phyloP scores from a whole-genome alignment of 805 yeast species.

The Cyberlindnera mrakii region DNA sequence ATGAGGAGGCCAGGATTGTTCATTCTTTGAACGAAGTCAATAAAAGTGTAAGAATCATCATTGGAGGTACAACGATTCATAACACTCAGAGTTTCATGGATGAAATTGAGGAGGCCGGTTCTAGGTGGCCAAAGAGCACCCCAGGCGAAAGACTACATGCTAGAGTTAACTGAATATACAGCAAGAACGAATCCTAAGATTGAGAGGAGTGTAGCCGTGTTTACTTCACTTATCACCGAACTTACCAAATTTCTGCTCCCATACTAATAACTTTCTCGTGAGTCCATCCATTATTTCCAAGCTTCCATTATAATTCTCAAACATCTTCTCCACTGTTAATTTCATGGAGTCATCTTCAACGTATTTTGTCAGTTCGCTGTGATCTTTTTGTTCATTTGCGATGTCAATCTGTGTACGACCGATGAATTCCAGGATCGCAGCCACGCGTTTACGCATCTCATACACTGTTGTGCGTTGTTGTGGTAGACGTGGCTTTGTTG shows the following conservation, averaged over 20 bases:
- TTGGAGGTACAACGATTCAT: constrained; percentile 74
- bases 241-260: constrained; percentile 68
- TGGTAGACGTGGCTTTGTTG: constrained; percentile 81
- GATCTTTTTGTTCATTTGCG: constrained; percentile 62
- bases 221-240: constrained; percentile 16
- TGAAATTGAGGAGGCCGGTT: constrained; percentile 31
- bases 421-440: constrained; percentile 86
- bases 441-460: constrained; percentile 84
- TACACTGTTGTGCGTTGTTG: constrained; percentile 64
- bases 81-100: constrained; percentile 34
- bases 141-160: constrained; percentile 9
- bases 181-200: neutral
- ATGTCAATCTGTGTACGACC: constrained; percentile 83
- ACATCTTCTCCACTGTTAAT: constrained; percentile 34
- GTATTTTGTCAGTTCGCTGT: constrained; percentile 41
- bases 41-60: constrained; percentile 54
- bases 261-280: constrained; percentile 60
- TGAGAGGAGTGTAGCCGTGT: neutral
- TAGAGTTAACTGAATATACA: constrained; percentile 2
- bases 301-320: constrained; percentile 51
- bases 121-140: constrained; percentile 28
- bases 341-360: constrained; percentile 36
- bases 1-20: constrained; percentile 83
- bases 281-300: constrained; percentile 63
- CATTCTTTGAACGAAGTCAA: constrained; percentile 56